These are phyloP conservation scores for Leucosporidium scottii DNA, from an alignment of 768 basidiomycete genomes.

Conservation along the genomic window DNA sequence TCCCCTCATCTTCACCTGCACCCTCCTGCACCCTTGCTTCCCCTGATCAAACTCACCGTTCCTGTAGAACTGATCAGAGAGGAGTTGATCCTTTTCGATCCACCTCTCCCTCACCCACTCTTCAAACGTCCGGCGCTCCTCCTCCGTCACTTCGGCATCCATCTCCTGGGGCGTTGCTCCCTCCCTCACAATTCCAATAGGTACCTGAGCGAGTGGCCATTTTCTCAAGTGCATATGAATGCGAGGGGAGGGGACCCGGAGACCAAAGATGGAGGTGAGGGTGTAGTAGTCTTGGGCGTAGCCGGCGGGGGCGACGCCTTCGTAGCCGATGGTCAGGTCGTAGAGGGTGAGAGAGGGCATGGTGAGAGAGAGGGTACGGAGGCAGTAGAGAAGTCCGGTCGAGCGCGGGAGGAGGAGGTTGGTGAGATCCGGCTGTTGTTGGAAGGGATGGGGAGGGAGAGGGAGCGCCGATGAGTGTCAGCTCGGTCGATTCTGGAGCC, in stretches of 20 bases:
- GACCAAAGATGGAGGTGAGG: slow-evolving; percentile 75
- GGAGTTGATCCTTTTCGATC: slow-evolving; percentile 72
- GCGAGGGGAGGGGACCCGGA: slow-evolving; percentile 69
- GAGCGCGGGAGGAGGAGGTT: slow-evolving; percentile 85
- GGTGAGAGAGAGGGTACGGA: slow-evolving; percentile 70
- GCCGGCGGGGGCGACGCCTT: slow-evolving; percentile 40
- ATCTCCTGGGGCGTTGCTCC: slow-evolving; percentile 32
- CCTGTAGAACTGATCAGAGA: slow-evolving; percentile 57
- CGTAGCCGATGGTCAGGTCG: slow-evolving; percentile 89
- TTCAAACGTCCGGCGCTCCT: slow-evolving; percentile 65
- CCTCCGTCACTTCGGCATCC: slow-evolving; percentile 46
- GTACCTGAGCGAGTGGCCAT: slow-evolving; percentile 37
- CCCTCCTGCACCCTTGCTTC: too few relatives aligned
- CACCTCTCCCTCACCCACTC: slow-evolving; percentile 74
- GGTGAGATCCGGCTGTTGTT: slow-evolving; percentile 68
- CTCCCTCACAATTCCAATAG: slow-evolving; percentile 12
- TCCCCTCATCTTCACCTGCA: too few relatives aligned
- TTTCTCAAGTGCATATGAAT: slow-evolving; percentile 76
- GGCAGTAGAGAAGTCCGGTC: slow-evolving; percentile 76
- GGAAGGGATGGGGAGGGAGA: not conserved
- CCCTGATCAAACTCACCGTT: slow-evolving; percentile 47
- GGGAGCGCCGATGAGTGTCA: not conserved
- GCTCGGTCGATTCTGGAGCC: not conserved
- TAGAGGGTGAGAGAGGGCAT: slow-evolving; percentile 70
- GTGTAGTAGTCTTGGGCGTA: slow-evolving; percentile 50